Evolutionary conservation across 139 green algal genomes (phyloP), one percentile per base, ranked within the genome.

Genomic region (Chlamydomonas sp.): DNA sequence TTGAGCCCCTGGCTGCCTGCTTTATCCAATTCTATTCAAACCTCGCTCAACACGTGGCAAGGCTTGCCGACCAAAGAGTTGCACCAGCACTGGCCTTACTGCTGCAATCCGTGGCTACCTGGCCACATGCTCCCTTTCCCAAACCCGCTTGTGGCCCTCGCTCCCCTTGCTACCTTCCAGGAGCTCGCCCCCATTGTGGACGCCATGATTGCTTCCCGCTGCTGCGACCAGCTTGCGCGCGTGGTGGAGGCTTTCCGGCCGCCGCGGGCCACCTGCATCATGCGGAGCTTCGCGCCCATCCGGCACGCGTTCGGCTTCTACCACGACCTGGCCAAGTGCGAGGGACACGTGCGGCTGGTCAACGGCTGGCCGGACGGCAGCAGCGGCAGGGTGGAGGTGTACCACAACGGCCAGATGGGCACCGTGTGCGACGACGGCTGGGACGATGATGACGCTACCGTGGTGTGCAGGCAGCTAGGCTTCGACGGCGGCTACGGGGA

Each of bases 331-430:
- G 80, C 80, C 1, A 1, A 71, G 4, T 85, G 80, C 66, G 66
- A 85, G 10, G 80, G 80, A 64, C 59, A 78, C 31, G 66, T 71
- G 31, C 31, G 66, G 12, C 80, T 85, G 64, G 66, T 78, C 31
- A 85, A 85, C 80, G 80, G 80, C 66, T 85, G 80, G 80, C n/a
- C 2, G 66, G 80, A 85, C 57, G 80, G 80, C 12, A 78, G 64
- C 67, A 78, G 64, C 64, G 80, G 80, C 31, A 78, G 80, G 80
- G 80, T 85, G 16, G 80, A 85, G 80, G 67, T 85, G 5, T 85
- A 77, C 31, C 80, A 85, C 9, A n/a, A 7, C 31, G 80, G 80
- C 4, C 10, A 66, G 7, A 71, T 76, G 64, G 80, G 80, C 31
- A 85, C 80, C 1, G 66, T 85, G 10, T 85, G 80, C 10, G 80